These are phyloP conservation scores for Geranium rotundifolium DNA, from an alignment of 345 rosid species.

Conservation along the genomic window DNA sequence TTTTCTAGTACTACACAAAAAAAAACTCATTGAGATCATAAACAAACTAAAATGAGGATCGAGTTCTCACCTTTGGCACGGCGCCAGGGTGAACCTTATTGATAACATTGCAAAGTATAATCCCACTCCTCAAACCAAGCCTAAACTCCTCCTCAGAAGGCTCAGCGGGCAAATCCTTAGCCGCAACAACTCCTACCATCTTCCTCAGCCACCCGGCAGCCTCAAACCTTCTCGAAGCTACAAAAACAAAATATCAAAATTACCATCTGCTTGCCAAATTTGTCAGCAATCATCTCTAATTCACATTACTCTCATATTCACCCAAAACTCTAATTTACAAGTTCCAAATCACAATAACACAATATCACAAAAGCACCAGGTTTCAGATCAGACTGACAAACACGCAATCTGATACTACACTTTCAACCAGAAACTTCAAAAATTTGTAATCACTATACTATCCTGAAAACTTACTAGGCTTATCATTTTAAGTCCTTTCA, in stretches of 20 bases:
- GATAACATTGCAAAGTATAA: slow-evolving; percentile 67
- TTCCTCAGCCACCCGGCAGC: slow-evolving; percentile 82
- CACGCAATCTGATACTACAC: no score
- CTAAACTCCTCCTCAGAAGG: slow-evolving; percentile 77
- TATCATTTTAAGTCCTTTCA: no score
- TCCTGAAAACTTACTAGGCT: no score
- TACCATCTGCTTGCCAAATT: background rate
- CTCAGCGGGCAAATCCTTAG: slow-evolving; percentile 76
- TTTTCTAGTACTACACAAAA: background rate
- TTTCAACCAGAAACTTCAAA: no score
- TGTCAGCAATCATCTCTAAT: background rate
- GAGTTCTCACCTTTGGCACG: slow-evolving; percentile 47
- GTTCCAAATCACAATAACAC: no score
- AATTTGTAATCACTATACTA: no score
- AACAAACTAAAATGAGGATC: background rate
- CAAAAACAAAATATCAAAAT: background rate
- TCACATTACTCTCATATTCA: background rate
- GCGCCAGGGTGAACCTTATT: slow-evolving; percentile 75
- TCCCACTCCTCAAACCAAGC: slow-evolving; percentile 81
- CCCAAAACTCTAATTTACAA: no score
- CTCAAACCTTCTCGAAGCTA: slow-evolving; percentile 57
- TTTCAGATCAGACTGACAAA: no score
- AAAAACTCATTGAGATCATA: background rate
- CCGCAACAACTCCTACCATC: slow-evolving; percentile 66
- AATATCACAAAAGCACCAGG: no score